Percentiles rank a stretch among this genome's conserved stretches.
phyloP scores from a whole-genome alignment of 192 early-diverging fungal genomes.

The Geosiphon pyriformis region DNA sequence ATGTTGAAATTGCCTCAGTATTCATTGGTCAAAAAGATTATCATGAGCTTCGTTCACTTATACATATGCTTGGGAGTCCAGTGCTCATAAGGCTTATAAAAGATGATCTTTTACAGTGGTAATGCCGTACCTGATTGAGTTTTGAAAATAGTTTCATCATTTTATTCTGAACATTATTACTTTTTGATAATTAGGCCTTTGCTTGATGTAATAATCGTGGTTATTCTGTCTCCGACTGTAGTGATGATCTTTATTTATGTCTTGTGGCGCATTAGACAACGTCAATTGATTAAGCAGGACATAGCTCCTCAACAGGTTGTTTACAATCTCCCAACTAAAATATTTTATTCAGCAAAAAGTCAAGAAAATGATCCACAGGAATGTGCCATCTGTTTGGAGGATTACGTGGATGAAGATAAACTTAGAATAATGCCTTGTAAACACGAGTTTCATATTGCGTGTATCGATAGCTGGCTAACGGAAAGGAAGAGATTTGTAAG shows the following conservation, averaged over 20 bases:
- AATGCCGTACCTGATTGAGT: constrained; percentile 22
- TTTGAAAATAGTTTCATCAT: constrained; percentile 14
- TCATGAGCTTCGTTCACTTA: constrained; percentile 45
- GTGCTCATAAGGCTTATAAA: constrained; percentile 31
- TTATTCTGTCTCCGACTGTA: constrained; percentile 74
- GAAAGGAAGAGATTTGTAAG: constrained; percentile 83
- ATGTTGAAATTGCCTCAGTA: constrained; percentile 81
- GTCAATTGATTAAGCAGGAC: constrained; percentile 66
- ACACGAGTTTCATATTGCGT: constrained; percentile 84
- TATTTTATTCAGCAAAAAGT: constrained; percentile 56
- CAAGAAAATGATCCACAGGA: constrained; percentile 71
- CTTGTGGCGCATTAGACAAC: constrained; percentile 65
- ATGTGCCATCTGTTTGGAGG: constrained; percentile 93
- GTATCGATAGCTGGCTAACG: constrained; percentile 92
- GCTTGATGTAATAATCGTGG: constrained; percentile 75
- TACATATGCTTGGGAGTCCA: constrained; percentile 20
- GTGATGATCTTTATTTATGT: constrained; percentile 74
- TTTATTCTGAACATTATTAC: neutral
- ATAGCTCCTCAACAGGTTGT: constrained; percentile 73
- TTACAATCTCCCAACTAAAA: constrained; percentile 63
- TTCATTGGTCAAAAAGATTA: constrained; percentile 75
- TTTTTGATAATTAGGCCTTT: constrained; percentile 46
- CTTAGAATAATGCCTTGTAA: constrained; percentile 77
- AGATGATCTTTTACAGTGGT: constrained; percentile 44
- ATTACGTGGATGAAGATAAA: constrained; percentile 75